A percentile compares a stretch with the other conserved stretches of the same genome.
phyloP scores from a whole-genome alignment of 257 asterid genomes.

The Solanum commersonii region DNA sequence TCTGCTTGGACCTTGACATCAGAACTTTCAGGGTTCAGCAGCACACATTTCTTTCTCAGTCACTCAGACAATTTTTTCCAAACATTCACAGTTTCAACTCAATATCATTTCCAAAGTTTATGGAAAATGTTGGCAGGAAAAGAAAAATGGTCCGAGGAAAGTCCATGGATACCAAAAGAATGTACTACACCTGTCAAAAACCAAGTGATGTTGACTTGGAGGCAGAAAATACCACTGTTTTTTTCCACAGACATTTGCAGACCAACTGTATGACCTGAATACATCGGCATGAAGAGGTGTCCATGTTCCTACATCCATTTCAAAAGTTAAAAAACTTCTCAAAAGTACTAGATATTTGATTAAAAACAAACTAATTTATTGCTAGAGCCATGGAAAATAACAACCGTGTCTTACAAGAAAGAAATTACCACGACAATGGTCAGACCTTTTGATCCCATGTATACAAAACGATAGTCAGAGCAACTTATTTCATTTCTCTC shows the following conservation, averaged over 20 bases:
- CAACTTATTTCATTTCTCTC: conserved; percentile 60
- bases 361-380: not conserved
- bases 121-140: not conserved
- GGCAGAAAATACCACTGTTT: conserved; percentile 83
- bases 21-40: not conserved
- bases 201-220: conserved; percentile 71
- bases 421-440: conserved; percentile 5
- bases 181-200: conserved; percentile 54
- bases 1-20: not conserved
- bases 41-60: not conserved
- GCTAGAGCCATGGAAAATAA: not conserved
- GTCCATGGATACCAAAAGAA: not conserved
- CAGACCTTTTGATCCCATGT: conserved; percentile 94
- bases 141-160: not conserved
- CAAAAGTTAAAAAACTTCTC: not conserved
- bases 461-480: conserved; percentile 96
- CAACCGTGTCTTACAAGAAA: conserved; percentile 7
- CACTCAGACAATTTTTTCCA: not conserved
- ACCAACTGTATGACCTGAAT: conserved; percentile 97
- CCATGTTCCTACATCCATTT: conserved; percentile 65
- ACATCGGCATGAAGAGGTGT: conserved; percentile 99
- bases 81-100: not conserved
- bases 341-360: not conserved
- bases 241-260: conserved; percentile 91
- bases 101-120: not conserved